Conservation (phyloP, 176 grass and related monocot species). For the Cenchrus purpureus region DNA sequence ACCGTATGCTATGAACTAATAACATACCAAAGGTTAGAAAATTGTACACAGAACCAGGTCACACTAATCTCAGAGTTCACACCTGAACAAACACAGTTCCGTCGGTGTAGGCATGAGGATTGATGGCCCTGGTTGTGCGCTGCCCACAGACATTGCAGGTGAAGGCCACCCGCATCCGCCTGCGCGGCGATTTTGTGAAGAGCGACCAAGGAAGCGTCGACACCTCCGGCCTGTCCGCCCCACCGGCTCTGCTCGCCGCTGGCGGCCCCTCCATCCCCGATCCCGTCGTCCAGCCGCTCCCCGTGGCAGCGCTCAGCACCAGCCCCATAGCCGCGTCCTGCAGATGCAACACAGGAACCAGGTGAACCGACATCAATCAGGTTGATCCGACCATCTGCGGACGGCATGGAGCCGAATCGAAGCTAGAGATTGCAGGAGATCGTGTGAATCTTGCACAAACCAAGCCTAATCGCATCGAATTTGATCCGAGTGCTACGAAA, state of each 20-base stretch:
- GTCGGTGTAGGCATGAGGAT: constrained; percentile 93
- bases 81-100: constrained; percentile 98
- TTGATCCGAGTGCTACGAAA: background rate
- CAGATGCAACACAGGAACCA: background rate
- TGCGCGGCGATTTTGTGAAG: constrained; percentile 85
- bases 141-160: constrained; percentile 97
- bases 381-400: background rate
- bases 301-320: constrained; percentile 75
- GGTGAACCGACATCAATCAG: background rate
- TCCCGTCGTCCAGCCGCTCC: constrained; percentile 95
- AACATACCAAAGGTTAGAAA: background rate
- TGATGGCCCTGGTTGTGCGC: constrained; percentile 89
- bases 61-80: background rate
- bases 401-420: background rate
- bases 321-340: constrained; percentile 94
- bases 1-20: background rate
- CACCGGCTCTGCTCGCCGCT: constrained; percentile 43
- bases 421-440: background rate
- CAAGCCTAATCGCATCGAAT: background rate
- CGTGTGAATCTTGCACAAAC: background rate
- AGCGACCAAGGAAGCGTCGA: constrained; percentile 93
- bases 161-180: constrained; percentile 93
- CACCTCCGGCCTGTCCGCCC: constrained; percentile 38
- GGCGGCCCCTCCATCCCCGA: constrained; percentile 96
- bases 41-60: background rate